phyloP scores from a whole-genome alignment of 2,329 filamentous ascomycete genomes.

The Keithomyces neogunnii region DNA sequence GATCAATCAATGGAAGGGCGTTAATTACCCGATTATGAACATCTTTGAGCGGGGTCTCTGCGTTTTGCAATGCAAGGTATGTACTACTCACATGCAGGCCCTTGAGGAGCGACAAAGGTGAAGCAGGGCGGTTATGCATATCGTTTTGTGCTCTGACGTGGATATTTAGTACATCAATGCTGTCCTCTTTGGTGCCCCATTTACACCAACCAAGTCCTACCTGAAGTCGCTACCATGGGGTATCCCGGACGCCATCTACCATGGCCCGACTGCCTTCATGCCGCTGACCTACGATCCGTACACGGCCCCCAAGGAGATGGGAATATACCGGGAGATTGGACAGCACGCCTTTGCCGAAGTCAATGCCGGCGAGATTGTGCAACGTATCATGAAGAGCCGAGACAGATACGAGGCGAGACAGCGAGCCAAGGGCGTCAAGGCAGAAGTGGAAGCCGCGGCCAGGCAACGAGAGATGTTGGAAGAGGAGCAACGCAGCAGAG shows the following conservation, averaged over 20 bases:
- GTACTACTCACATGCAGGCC: conserved; percentile 15
- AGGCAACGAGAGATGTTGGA: conserved; percentile 54
- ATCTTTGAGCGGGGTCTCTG: conserved; percentile 94
- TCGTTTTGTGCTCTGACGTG: not conserved
- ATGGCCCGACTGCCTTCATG: conserved; percentile 92
- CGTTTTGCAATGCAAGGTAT: conserved; percentile 85
- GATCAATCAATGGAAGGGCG: conserved; percentile 92
- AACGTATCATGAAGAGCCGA: conserved; percentile 78
- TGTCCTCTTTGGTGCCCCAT: conserved; percentile 84
- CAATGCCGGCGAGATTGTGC: conserved; percentile 87
- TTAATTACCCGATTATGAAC: conserved; percentile 99
- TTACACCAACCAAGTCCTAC: conserved; percentile 73
- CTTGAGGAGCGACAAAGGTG: not conserved
- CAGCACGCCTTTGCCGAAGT: conserved; percentile 75
- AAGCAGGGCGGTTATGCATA: not conserved
- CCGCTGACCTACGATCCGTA: conserved; percentile 75
- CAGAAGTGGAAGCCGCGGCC: conserved; percentile 61
- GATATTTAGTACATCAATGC: conserved; percentile 67
- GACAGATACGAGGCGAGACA: conserved; percentile 88
- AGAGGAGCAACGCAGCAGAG: conserved; percentile 44
- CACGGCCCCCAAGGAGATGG: conserved; percentile 67
- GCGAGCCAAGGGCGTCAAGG: conserved; percentile 81
- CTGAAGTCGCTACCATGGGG: conserved; percentile 67
- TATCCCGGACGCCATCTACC: conserved; percentile 75
- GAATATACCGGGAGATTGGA: conserved; percentile 74